Conservation (phyloP, 805 yeast species). For the Ogataea henricii region DNA sequence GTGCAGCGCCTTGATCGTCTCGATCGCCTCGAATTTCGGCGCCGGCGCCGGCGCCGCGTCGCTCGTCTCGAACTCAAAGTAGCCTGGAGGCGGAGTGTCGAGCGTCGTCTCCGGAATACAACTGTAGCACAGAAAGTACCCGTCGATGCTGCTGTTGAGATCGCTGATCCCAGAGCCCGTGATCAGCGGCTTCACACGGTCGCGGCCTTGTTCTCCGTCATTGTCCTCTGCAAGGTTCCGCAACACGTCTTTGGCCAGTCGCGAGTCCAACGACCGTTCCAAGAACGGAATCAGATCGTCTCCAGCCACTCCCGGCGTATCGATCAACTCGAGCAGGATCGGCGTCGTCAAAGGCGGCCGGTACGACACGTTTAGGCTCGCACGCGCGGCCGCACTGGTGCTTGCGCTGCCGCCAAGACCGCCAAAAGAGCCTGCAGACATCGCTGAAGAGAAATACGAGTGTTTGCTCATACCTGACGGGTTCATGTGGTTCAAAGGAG, state of each 20-base stretch:
- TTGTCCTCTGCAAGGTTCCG: conserved; percentile 57
- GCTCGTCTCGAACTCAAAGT: conserved; percentile 26
- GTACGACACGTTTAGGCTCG: conserved; percentile 28
- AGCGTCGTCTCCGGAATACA: conserved; percentile 58
- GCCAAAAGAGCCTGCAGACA: conserved; percentile 16
- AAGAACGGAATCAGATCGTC: conserved; percentile 72
- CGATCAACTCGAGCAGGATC: conserved; percentile 66
- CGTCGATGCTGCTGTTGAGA: conserved; percentile 73
- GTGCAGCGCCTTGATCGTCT: conserved; percentile 48
- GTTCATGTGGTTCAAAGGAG: conserved; percentile 9
- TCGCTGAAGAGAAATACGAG: conserved; percentile 15
- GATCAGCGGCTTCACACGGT: conserved; percentile 59
- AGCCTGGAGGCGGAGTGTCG: conserved; percentile 54
- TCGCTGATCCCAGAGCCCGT: conserved; percentile 83
- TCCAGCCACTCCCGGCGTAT: conserved; percentile 71
- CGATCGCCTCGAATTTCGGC: conserved; percentile 26
- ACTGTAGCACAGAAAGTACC: conserved; percentile 68
- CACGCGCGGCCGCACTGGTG: background rate
- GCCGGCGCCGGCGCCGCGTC: background rate
- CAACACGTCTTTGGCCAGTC: conserved; percentile 58
- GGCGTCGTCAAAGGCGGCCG: conserved; percentile 58
- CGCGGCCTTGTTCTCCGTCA: conserved; percentile 24
- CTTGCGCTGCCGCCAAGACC: conserved; percentile 8
- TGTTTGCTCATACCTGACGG: background rate
- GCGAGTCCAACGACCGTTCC: conserved; percentile 67